Base-by-base conservation (phyloP, 2,329 filamentous ascomycete species). In the Trichoderma polysporum region DNA sequence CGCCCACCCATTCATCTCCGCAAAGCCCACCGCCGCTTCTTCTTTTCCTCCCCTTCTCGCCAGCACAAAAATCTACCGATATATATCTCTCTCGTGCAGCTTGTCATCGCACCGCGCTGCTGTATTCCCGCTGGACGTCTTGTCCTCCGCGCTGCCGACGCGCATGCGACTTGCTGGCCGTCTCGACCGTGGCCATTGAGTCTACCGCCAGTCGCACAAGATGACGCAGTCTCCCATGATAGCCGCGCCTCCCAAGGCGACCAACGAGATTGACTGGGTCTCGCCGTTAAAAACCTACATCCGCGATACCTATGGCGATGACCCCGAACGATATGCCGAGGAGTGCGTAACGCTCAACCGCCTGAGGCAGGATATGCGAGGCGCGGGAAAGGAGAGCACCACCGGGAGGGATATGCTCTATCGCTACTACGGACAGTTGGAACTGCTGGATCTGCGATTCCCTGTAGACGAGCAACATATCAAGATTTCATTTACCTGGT, bases 401-500 rank as follows among this genome's bases (percentile, higher is more conserved):
- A 92, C 94, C 6, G 95, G 95, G 56, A 85, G 95, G 74, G 95
- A 99, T 78, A 85, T 99, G 75, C 83, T 99, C 59, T 99, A 99
- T 79, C 88, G 95, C 77, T 99, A 99, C 81, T 99, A 99, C 77
- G 95, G 94, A 47, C 95, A 99, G 81, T 86, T 99, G 68, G 95
- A 99, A 81, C 84, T 99, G 61, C 83, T 99, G 69, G 95, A 99
- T 78, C 82, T 99, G 74, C 87, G 95, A 69, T 99, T 99, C 76
- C 96, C 96, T 0, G 93, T 99, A 53, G 95, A 99, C 74, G 95
- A 99, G 82, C 95, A 97, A 76, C 94, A 99, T 76, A 98, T 99
- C 82, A 98, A 98, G 82, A 97, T 99, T 74, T 92, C 92, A 8
- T 99, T 99, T 77, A 98, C 94, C 71, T 99, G 95, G 95, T 97